Conservation (phyloP, 257 asterid species). For the Salvia miltiorrhiza region DNA sequence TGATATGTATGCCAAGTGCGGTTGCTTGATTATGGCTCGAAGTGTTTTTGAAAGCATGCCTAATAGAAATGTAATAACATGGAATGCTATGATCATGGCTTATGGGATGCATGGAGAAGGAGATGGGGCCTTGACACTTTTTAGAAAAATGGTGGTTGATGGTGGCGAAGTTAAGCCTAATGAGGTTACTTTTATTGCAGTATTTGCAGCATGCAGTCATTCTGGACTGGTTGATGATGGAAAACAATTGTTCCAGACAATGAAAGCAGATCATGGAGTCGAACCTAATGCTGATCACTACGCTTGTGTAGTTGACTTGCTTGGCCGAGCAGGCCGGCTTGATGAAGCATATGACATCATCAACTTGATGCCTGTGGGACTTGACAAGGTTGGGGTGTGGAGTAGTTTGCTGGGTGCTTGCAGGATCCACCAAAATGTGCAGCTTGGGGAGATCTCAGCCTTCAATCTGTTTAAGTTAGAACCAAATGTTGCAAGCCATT, state of each 20-base stretch:
- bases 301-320: constrained; percentile 77
- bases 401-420: constrained; percentile 86
- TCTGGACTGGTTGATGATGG: constrained; percentile 83
- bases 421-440: constrained; percentile 60
- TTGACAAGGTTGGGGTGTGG: constrained; percentile 67
- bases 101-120: constrained; percentile 95
- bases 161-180: constrained; percentile 58
- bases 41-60: constrained; percentile 64
- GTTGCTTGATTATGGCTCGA: constrained; percentile 63
- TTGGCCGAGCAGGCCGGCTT: constrained; percentile 79
- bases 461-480: constrained; percentile 56
- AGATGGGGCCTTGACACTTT: constrained; percentile 53
- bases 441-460: constrained; percentile 73
- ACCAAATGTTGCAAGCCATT: constrained; percentile 82
- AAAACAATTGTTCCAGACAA: constrained; percentile 48
- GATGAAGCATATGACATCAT: constrained; percentile 62
- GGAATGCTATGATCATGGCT: constrained; percentile 86
- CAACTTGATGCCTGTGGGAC: constrained; percentile 44
- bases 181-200: constrained; percentile 62
- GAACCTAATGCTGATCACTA: constrained; percentile 77
- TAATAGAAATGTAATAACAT: constrained; percentile 64
- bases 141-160: constrained; percentile 40
- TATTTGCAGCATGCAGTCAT: constrained; percentile 83
- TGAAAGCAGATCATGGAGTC: constrained; percentile 48
- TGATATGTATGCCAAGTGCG: constrained; percentile 90